A percentile compares a stretch with the other conserved stretches of the same genome.
Conservation (phyloP, 2,329 filamentous ascomycete genomes). For the Xenoacremonium recifei region DNA sequence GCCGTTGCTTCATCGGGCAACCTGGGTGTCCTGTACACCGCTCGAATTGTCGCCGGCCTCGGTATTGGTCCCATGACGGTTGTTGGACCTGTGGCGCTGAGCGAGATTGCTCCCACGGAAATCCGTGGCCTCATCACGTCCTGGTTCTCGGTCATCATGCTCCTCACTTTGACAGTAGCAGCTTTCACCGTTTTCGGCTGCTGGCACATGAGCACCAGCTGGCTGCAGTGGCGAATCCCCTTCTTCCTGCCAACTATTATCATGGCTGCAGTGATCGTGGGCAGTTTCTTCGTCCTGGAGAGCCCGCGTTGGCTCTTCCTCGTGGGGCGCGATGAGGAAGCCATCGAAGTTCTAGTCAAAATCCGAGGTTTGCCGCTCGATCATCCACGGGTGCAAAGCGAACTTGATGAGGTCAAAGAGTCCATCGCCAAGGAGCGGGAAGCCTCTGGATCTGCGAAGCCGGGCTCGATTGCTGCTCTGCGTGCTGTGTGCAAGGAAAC, state of each 20-base stretch:
- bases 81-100: neutral
- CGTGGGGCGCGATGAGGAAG: slow-evolving; percentile 28
- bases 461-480: slow-evolving; percentile 17
- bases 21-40: slow-evolving; percentile 1
- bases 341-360: slow-evolving; percentile 9
- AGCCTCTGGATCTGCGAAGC: slow-evolving; percentile 9
- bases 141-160: neutral
- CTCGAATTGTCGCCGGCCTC: neutral
- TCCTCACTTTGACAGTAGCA: neutral
- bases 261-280: slow-evolving; percentile 21
- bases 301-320: slow-evolving; percentile 35
- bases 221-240: slow-evolving; percentile 28
- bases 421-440: slow-evolving; percentile 17
- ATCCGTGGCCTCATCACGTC: neutral
- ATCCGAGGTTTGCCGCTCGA: slow-evolving; percentile 27
- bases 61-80: neutral
- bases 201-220: slow-evolving; percentile 8
- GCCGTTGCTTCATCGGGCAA: neutral
- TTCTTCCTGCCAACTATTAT: slow-evolving; percentile 24
- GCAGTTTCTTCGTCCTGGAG: slow-evolving; percentile 35
- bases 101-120: neutral
- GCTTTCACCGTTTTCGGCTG: neutral
- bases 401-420: slow-evolving; percentile 29
- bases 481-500: slow-evolving; percentile 33
- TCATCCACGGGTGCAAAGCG: slow-evolving; percentile 22